phyloP scores from a whole-genome alignment of 1,139 yeast species.

The Citeromyces hawaiiensis region DNA sequence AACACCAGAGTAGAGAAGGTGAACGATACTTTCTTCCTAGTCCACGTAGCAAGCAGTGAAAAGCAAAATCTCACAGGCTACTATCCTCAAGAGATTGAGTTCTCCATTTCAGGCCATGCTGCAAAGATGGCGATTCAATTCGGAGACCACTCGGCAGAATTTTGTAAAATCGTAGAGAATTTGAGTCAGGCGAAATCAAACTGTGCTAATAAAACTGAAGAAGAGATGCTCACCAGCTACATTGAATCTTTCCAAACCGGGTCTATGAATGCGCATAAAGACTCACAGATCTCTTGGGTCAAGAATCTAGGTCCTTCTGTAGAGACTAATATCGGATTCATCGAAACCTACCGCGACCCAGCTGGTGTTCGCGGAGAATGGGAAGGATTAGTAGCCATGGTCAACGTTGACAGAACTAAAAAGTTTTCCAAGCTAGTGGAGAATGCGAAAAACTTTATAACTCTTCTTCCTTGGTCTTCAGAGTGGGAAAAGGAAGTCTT shows the following conservation, averaged over 20 bases:
- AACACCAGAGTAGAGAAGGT: slow-evolving; percentile 60
- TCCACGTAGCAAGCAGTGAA: slow-evolving; percentile 49
- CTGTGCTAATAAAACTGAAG: slow-evolving; percentile 67
- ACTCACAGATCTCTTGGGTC: slow-evolving; percentile 80
- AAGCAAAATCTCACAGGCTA: slow-evolving; percentile 26
- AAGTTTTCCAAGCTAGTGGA: slow-evolving; percentile 61
- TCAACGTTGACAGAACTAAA: slow-evolving; percentile 73
- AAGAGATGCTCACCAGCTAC: slow-evolving; percentile 49
- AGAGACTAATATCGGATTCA: slow-evolving; percentile 80
- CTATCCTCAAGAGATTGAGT: slow-evolving; percentile 23
- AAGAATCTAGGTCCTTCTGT: slow-evolving; percentile 74
- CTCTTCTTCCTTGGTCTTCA: slow-evolving; percentile 57
- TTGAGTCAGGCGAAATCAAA: slow-evolving; percentile 42
- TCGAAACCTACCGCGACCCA: slow-evolving; percentile 87
- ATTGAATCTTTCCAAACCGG: slow-evolving; percentile 67
- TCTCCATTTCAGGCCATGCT: slow-evolving; percentile 19
- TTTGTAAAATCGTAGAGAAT: slow-evolving; percentile 40
- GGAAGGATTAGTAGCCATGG: slow-evolving; percentile 92
- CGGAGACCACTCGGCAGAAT: slow-evolving; percentile 68
- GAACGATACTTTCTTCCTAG: slow-evolving; percentile 28
- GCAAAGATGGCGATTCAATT: slow-evolving; percentile 38
- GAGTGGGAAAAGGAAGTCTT: slow-evolving; percentile 73
- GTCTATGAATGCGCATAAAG: slow-evolving; percentile 73
- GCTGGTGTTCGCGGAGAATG: slow-evolving; percentile 89
- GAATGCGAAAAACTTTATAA: slow-evolving; percentile 51